Base-by-base conservation (phyloP, 257 asterid species). In the Anisodus acutangulus region DNA sequence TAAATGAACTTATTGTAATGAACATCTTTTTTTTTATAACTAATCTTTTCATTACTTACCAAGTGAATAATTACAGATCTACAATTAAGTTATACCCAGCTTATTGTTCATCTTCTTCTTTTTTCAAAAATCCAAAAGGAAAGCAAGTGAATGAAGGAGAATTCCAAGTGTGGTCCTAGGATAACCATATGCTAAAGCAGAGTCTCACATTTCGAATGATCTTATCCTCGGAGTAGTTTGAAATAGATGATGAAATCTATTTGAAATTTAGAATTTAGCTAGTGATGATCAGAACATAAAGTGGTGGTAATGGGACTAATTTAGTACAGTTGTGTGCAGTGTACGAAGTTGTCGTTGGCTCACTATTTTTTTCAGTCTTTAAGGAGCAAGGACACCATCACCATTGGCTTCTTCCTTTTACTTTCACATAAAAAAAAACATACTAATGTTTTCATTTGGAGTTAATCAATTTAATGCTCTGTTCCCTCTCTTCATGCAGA, bases 311-410 rank as follows among this genome's bases (percentile, higher is more conserved):
- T 69, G 22, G 31, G 31, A 41, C 3, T 69, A 69, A 41, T 41
- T 6, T 31, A 69, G 31, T 69, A 69, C 78, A 69, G 15, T 31
- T 69, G 6, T 69, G 49, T 41, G 15, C 54, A 69, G 78, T 41
- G 78, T 68, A 68, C 78, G 26, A 37, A 68, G 53, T 68, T 68
- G 78, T 68, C 78, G 53, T 68, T 68, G 78, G 51, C 53, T 68
- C 53, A 19, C 78, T 68, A 68, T 68, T 68, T 68, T 47, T 68
- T 15, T 3, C 45, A 0, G 4, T 31, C 47, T 31, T 66, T 67
- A 67, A 67, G 9, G 54, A 16, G 31, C 54, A 69, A 41, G 8
- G 78, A 69, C 54, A 16, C 31, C 0, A 31, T 9, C 43, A 6
- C 45, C 45, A 35, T 67, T 53, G 17, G 6, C 78, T 41, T 41